Conservation (phyloP, 192 early-diverging fungal genomes). For the Funneliformis mosseae region DNA sequence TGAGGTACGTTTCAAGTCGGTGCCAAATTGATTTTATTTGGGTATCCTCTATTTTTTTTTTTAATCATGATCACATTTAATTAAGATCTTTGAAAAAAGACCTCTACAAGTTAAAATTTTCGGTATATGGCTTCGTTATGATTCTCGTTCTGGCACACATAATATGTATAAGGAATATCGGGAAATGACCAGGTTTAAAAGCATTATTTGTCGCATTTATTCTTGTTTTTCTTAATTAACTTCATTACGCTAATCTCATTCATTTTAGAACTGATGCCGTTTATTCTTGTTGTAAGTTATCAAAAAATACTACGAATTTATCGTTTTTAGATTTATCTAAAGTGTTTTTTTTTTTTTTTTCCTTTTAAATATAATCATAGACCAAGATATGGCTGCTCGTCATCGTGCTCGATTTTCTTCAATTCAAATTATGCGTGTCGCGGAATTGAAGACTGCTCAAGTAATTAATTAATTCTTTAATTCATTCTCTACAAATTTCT, state of each 20-base stretch:
- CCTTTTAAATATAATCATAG: conserved; percentile 20
- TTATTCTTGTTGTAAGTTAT: conserved; percentile 59
- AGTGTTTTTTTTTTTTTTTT: background rate
- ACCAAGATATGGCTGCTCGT: conserved; percentile 93
- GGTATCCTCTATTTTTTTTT: background rate
- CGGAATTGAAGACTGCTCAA: conserved; percentile 83
- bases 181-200: conserved; percentile 75
- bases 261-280: conserved; percentile 57
- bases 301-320: background rate
- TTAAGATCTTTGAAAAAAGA: conserved; percentile 92
- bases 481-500: conserved; percentile 9
- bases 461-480: conserved; percentile 46
- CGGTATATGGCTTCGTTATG: conserved; percentile 99
- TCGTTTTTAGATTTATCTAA: background rate
- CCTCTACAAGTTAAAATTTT: conserved; percentile 95
- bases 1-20: conserved; percentile 61
- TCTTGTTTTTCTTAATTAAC: background rate
- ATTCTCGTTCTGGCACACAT: conserved; percentile 99
- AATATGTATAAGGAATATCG: conserved; percentile 99
- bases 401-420: conserved; percentile 98
- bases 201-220: background rate
- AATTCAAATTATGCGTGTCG: conserved; percentile 99
- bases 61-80: background rate
- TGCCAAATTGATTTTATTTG: conserved; percentile 35
- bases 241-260: background rate